A percentile compares a stretch with the other conserved stretches of the same genome.
Evolutionary conservation across 2,329 filamentous ascomycete species (phyloP).

Genomic region (Aaosphaeria arxii): DNA sequence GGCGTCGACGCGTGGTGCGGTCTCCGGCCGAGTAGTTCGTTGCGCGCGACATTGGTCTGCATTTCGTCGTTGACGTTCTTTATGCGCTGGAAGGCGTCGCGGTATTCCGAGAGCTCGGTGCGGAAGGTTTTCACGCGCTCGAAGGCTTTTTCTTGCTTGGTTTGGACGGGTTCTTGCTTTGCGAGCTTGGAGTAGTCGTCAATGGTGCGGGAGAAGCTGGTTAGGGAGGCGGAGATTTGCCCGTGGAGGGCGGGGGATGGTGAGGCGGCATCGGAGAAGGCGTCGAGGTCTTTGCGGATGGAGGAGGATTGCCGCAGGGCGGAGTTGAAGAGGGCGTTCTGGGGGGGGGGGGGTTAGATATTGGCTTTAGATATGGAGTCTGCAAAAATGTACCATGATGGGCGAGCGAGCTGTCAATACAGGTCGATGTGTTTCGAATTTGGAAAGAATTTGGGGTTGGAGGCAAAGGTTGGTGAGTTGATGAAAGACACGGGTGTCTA

Average conservation of each 20-base stretch:
- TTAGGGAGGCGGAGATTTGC: conserved; percentile 52
- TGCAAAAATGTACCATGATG: background rate
- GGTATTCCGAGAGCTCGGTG: conserved; percentile 75
- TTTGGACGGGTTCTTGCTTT: conserved; percentile 82
- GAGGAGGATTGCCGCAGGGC: conserved; percentile 80
- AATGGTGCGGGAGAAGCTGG: conserved; percentile 81
- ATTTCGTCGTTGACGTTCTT: conserved; percentile 76
- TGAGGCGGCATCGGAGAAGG: conserved; percentile 59
- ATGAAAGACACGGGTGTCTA: too few species aligned
- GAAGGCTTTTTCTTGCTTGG: conserved; percentile 87
- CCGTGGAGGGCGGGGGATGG: conserved; percentile 62
- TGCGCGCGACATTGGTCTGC: conserved; percentile 57
- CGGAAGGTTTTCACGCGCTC: conserved; percentile 86
- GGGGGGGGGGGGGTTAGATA: conserved; percentile 1
- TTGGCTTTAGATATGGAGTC: background rate
- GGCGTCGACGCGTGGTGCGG: conserved; percentile 77
- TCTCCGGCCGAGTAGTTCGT: conserved; percentile 80
- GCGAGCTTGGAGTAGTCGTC: conserved; percentile 88
- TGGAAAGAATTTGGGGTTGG: too few species aligned
- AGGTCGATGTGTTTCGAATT: too few species aligned
- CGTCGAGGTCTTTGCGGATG: conserved; percentile 72
- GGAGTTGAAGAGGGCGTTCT: conserved; percentile 85
- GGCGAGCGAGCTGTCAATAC: background rate
- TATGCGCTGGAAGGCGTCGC: conserved; percentile 71
- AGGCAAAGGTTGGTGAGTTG: too few species aligned